phyloP scores from a whole-genome alignment of 75 land plant species.

The Gnetum montanum region DNA sequence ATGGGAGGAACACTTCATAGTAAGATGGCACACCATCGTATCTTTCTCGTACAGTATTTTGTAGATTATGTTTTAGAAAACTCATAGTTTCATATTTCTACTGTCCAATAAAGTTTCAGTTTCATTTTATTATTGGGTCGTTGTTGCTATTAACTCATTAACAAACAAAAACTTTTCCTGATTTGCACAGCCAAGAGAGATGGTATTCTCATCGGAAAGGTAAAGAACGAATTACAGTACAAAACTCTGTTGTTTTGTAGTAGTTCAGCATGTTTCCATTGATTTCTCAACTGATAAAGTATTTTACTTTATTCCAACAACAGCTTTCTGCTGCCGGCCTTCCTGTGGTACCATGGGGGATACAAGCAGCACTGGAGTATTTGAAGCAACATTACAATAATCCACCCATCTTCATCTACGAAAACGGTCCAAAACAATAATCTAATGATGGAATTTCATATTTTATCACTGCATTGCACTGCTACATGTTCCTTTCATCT shows the following conservation, averaged over 20 bases:
- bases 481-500: no score
- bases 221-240: background rate
- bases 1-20: background rate
- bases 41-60: background rate
- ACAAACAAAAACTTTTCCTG: no score
- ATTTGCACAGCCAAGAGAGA: background rate
- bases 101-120: background rate
- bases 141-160: no score
- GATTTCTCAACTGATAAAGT: background rate
- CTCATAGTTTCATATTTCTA: background rate
- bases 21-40: background rate
- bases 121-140: background rate
- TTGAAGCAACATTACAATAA: constrained; percentile 27
- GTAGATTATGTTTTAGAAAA: background rate
- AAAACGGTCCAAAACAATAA: constrained; percentile 21
- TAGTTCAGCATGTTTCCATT: no score
- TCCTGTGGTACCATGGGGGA: constrained; percentile 20
- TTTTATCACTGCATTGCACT: no score
- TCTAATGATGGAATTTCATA: no score
- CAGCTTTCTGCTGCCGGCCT: constrained; percentile 7
- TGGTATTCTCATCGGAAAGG: background rate
- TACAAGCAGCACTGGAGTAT: constrained; percentile 20
- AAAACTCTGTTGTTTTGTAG: background rate
- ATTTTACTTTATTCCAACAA: background rate
- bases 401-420: constrained; percentile 23